A percentile compares a stretch with the other conserved stretches of the same genome.
These are phyloP conservation scores for Syncephalastrum racemosum DNA, from an alignment of 371 early-diverging fungal genomes.

Conservation along the genomic window DNA sequence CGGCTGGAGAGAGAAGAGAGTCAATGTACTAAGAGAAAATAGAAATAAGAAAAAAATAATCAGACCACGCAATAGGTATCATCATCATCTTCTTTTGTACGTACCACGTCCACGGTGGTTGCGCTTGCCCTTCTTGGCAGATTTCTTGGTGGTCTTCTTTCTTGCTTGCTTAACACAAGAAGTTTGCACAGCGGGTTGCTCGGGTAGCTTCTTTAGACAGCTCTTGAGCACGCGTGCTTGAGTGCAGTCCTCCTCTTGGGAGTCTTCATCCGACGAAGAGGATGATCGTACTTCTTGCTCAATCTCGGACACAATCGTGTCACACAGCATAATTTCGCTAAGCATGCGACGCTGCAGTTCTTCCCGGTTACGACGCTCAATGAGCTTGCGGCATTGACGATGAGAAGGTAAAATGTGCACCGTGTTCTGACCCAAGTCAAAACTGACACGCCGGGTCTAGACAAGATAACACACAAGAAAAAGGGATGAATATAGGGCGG, in stretches of 20 bases:
- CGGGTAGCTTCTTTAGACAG: constrained; percentile 21
- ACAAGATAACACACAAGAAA: not conserved
- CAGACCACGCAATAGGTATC: no score
- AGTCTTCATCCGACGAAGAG: constrained; percentile 1
- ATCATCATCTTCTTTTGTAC: no score
- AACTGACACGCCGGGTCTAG: constrained; percentile 39
- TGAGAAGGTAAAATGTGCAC: constrained; percentile 42
- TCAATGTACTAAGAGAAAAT: no score
- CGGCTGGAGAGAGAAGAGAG: no score
- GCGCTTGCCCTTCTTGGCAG: no score
- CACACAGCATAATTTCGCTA: constrained; percentile 38
- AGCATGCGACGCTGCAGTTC: constrained; percentile 30
- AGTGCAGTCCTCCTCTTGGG: not conserved
- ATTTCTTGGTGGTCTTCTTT: no score
- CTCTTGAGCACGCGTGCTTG: constrained; percentile 17
- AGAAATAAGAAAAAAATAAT: no score
- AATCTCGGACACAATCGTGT: constrained; percentile 45
- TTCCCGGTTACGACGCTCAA: constrained; percentile 31
- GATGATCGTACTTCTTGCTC: constrained; percentile 16
- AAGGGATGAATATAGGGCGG: no score
- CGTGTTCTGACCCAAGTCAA: constrained; percentile 43
- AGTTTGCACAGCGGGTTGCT: not conserved
- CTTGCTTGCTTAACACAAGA: no score
- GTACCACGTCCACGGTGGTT: no score
- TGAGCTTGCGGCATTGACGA: constrained; percentile 34